Conservation (phyloP, 495 filamentous ascomycete genomes). For the Penicillium dipodomyicola region DNA sequence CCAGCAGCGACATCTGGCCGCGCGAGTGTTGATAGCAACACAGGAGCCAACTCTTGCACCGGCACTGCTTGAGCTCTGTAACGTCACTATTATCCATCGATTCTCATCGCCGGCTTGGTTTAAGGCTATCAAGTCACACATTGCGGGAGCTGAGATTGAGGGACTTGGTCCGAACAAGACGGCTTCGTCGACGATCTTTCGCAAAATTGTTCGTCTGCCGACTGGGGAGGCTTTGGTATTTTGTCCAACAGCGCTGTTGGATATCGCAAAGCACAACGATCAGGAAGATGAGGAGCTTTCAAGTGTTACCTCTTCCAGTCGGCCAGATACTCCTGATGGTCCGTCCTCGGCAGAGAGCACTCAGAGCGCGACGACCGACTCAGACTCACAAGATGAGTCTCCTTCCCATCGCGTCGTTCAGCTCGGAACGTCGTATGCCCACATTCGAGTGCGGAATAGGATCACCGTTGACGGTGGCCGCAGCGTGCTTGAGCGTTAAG, state of each 20-base stretch:
- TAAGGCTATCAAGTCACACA: constrained; percentile 54
- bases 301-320: background rate
- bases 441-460: constrained; percentile 21
- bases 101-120: constrained; percentile 74
- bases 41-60: constrained; percentile 78
- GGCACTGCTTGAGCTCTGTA: constrained; percentile 65
- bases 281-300: background rate
- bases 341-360: background rate
- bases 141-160: constrained; percentile 44
- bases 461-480: constrained; percentile 25
- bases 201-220: constrained; percentile 53
- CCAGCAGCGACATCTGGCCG: constrained; percentile 66
- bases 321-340: background rate
- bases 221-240: constrained; percentile 65
- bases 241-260: constrained; percentile 36
- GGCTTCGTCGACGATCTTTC: constrained; percentile 41
- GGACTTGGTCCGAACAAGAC: constrained; percentile 8
- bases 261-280: background rate
- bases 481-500: constrained; percentile 12
- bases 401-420: background rate
- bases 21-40: constrained; percentile 68
- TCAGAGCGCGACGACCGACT: background rate
- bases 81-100: constrained; percentile 70
- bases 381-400: background rate
- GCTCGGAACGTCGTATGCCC: constrained; percentile 17